phyloP scores from a whole-genome alignment of 1,139 yeast genomes.

The Suhomyces panamericanus region DNA sequence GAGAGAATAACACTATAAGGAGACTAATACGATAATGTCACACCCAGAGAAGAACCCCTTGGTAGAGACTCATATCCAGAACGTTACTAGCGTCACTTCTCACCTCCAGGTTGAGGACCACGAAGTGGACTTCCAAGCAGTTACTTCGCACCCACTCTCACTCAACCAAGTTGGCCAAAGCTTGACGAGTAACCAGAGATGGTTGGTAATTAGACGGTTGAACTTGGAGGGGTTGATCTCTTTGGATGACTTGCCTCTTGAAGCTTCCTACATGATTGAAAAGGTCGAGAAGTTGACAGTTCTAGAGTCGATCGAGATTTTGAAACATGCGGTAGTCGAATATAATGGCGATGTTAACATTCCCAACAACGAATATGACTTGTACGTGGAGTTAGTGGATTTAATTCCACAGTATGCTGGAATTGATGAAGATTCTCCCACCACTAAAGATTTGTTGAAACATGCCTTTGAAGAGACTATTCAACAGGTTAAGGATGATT shows the following conservation, averaged over 20 bases:
- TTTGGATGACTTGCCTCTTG: slow-evolving; percentile 34
- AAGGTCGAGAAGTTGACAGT: slow-evolving; percentile 20
- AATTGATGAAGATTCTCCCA: not conserved
- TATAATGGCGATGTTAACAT: slow-evolving; percentile 27
- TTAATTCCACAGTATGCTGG: not conserved
- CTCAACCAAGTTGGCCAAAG: slow-evolving; percentile 29
- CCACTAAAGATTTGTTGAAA: slow-evolving; percentile 13
- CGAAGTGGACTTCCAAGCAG: slow-evolving; percentile 16
- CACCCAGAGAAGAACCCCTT: not conserved
- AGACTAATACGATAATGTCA: not conserved
- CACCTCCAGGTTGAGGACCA: slow-evolving; percentile 17
- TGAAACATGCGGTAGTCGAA: slow-evolving; percentile 18
- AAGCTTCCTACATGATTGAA: slow-evolving; percentile 24
- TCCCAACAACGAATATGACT: slow-evolving; percentile 19
- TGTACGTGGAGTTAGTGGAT: slow-evolving; percentile 14
- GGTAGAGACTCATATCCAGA: not conserved
- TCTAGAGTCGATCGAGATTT: slow-evolving; percentile 21
- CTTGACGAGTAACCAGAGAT: slow-evolving; percentile 29
- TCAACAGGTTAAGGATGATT: not conserved
- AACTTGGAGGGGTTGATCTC: slow-evolving; percentile 28
- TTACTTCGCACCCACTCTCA: slow-evolving; percentile 21
- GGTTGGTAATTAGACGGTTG: slow-evolving; percentile 27
- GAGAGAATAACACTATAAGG: no score
- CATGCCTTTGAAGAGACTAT: not conserved
- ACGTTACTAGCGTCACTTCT: slow-evolving; percentile 5